Evolutionary conservation across 2,329 filamentous ascomycete genomes (phyloP), one percentile per base, ranked within the genome.

Genomic region (Ophiosphaerella herpotricha): DNA sequence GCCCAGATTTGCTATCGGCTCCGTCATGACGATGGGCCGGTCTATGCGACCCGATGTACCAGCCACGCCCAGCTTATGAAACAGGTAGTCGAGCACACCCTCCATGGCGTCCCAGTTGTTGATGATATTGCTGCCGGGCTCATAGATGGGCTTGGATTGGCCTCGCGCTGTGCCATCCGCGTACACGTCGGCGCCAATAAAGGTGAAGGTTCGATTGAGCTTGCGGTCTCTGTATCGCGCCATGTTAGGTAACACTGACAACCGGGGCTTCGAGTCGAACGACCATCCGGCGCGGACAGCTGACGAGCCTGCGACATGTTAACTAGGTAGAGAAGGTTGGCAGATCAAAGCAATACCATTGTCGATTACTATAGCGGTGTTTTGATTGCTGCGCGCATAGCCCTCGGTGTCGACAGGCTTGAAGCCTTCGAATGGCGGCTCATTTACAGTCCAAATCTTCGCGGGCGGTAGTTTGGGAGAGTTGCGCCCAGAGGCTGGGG

Each of bases 31-130:
- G 52, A 99, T 84, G 1, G 93, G 92, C 64, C 91, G 80, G 64
- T 93, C 91, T 55, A 99, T 85, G 21, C 83, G 80, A 7, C 90
- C 90, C 41, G 87, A 84, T 4, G 80, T 79, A 13, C 85, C 85
- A 58, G 95, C 91, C 61, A 99, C 82, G 4, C 94, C 94, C 46
- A 99, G 78, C 76, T 97, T 97, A 60, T 97, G 81, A 72, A 99
- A 99, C 36, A 92, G 83, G 73, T 97, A 97, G 76, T 99, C 94
- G 39, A 99, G 77, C 5, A 97, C 81, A 50, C 93, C 91, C 74
- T 99, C 94, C 85, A 96, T 91, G 31, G 91, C 92, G 74, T 99
- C 94, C 91, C 95, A 99, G 71, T 97, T 97, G 73, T 90, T 92
- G 53, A 97, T 85, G 40, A 99, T 88, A 57, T 92, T 93, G 38